A percentile compares a stretch with the other conserved stretches of the same genome.
phyloP scores from a whole-genome alignment of 2,329 filamentous ascomycete species.

The Colletotrichum costaricense region DNA sequence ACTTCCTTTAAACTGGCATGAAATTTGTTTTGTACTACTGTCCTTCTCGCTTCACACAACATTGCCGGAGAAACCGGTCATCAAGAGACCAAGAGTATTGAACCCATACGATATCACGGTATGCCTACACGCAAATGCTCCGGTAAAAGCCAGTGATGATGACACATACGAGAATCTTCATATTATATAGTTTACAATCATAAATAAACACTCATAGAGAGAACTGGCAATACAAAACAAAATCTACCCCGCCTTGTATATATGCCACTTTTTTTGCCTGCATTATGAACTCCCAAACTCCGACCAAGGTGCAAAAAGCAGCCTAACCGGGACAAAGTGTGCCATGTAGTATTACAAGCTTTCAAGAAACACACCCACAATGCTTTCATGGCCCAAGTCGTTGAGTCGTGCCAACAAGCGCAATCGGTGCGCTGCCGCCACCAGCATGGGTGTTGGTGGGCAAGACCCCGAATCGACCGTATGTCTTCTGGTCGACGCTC shows the following conservation, averaged over 20 bases:
- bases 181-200: not conserved
- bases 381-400: slow-evolving; percentile 72
- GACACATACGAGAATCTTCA: not conserved
- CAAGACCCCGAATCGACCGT: slow-evolving; percentile 89
- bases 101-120: rapidly evolving
- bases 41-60: not conserved
- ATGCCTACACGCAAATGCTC: not conserved
- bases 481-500: slow-evolving; percentile 95
- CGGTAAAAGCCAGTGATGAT: not conserved
- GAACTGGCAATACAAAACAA: not conserved
- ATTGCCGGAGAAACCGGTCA: not conserved
- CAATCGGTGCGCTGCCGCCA: slow-evolving; percentile 61
- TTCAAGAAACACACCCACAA: not conserved
- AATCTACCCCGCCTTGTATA: not conserved
- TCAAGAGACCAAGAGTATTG: not conserved
- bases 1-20: not conserved
- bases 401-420: slow-evolving; percentile 73
- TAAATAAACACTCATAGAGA: not conserved
- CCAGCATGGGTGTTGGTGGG: slow-evolving; percentile 64
- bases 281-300: slow-evolving; percentile 28
- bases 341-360: slow-evolving; percentile 5
- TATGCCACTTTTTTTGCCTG: not conserved
- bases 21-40: not conserved
- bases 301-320: slow-evolving; percentile 6
- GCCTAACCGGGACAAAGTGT: not conserved